phyloP scores from a whole-genome alignment of 1,139 yeast genomes.

The Debaryomyces fabryi region DNA sequence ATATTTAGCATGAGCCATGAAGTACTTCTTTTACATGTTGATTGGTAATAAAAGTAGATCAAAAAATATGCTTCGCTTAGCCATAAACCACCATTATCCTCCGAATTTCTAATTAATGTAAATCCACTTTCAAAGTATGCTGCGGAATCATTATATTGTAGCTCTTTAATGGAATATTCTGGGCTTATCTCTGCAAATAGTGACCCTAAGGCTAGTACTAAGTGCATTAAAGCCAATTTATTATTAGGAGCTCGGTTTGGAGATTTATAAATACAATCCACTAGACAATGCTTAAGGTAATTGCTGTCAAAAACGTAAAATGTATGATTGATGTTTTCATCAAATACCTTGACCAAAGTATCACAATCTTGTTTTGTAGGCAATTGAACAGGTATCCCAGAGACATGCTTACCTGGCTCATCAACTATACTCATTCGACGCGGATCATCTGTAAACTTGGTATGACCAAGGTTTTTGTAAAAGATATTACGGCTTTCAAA shows the following conservation, averaged over 20 bases:
- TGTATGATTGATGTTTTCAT: constrained; percentile 22
- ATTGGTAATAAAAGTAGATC: constrained; percentile 41
- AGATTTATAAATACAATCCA: constrained; percentile 18
- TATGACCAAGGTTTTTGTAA: constrained; percentile 17
- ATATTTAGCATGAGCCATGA: constrained; percentile 40
- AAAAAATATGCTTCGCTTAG: constrained; percentile 43
- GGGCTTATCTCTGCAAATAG: constrained; percentile 10
- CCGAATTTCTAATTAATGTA: constrained; percentile 27
- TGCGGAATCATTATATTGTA: not conserved
- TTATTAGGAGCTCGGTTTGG: constrained; percentile 11
- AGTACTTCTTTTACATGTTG: constrained; percentile 38
- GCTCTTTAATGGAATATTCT: not conserved
- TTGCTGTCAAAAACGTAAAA: constrained; percentile 17
- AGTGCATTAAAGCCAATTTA: constrained; percentile 12
- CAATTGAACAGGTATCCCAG: constrained; percentile 15
- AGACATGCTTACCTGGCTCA: constrained; percentile 17
- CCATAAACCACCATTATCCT: constrained; percentile 45
- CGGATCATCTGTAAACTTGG: constrained; percentile 7
- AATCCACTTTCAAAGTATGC: constrained; percentile 37
- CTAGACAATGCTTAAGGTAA: constrained; percentile 14
- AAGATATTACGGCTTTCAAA: constrained; percentile 29
- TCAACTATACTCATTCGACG: constrained; percentile 21
- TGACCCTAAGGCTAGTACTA: constrained; percentile 13
- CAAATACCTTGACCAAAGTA: constrained; percentile 18
- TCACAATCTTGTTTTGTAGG: constrained; percentile 19